Conservation (phyloP, 1,139 yeast species). For the Torulaspora pretoriensis region DNA sequence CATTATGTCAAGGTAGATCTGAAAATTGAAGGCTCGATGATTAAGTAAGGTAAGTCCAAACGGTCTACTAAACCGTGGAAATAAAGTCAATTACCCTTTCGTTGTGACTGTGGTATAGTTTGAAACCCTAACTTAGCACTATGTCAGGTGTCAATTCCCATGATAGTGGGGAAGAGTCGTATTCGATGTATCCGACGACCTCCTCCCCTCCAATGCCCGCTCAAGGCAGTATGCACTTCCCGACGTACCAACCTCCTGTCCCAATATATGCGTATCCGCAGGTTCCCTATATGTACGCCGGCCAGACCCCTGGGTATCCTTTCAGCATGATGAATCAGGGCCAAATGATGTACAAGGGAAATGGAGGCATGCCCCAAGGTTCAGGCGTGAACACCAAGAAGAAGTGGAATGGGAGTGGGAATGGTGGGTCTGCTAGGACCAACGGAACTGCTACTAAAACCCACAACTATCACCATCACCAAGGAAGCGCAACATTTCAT, state of each 20-base stretch:
- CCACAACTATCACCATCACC: constrained; percentile 17
- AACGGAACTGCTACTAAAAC: constrained; percentile 13
- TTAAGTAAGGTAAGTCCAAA: neutral
- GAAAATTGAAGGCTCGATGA: neutral
- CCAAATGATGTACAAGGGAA: constrained; percentile 27
- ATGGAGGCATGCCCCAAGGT: constrained; percentile 19
- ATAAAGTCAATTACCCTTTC: neutral
- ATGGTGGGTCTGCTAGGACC: constrained; percentile 17
- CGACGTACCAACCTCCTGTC: constrained; percentile 32
- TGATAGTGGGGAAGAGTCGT: constrained; percentile 33
- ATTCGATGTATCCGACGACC: constrained; percentile 35
- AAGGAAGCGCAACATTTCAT: constrained; percentile 18
- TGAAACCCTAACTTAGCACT: neutral
- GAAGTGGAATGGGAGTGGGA: constrained; percentile 15
- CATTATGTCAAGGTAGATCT: neutral
- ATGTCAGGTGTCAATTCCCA: constrained; percentile 17
- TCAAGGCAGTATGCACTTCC: constrained; percentile 33
- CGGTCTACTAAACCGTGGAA: constrained; percentile 4
- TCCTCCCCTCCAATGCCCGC: constrained; percentile 34
- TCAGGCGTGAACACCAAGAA: constrained; percentile 16
- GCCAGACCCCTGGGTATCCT: constrained; percentile 32
- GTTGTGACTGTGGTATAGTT: neutral
- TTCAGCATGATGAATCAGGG: constrained; percentile 32
- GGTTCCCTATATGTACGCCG: constrained; percentile 32
- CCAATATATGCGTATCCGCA: constrained; percentile 33